Evolutionary conservation across 345 rosid genomes (phyloP).

Genomic region (Euphorbia tirucalli): DNA sequence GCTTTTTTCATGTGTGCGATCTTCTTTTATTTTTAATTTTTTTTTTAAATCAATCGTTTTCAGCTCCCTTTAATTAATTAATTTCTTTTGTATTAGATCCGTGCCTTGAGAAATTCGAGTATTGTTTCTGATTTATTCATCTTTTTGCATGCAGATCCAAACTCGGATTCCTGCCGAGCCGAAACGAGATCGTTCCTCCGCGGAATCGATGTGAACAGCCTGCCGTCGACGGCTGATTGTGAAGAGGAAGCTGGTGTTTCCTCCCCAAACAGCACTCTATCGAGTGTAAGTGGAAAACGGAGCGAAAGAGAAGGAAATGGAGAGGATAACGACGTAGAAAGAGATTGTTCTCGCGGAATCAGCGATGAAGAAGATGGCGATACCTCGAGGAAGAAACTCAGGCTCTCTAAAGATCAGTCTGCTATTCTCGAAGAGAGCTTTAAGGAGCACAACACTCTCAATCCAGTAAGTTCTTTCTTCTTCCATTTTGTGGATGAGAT

Average conservation of each 20-base stretch:
- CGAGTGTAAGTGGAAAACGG: slow-evolving; percentile 86
- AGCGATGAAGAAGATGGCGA: slow-evolving; percentile 96
- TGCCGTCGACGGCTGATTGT: slow-evolving; percentile 64
- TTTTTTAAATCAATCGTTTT: slow-evolving; percentile 15
- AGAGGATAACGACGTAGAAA: slow-evolving; percentile 59
- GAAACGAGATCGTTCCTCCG: slow-evolving; percentile 56
- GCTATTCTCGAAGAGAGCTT: slow-evolving; percentile 92
- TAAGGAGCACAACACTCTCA: slow-evolving; percentile 91
- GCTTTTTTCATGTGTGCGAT: too few relatives aligned
- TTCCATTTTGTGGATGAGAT: background rate
- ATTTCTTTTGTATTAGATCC: slow-evolving; percentile 12
- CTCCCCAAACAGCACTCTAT: slow-evolving; percentile 91
- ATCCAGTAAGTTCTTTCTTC: slow-evolving; percentile 56
- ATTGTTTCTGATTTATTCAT: background rate
- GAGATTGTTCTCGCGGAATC: slow-evolving; percentile 67
- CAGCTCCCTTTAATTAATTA: background rate
- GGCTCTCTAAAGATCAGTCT: slow-evolving; percentile 92
- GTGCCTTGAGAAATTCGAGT: background rate
- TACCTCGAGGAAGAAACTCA: slow-evolving; percentile 82
- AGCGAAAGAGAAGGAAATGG: slow-evolving; percentile 77
- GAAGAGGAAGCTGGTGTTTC: slow-evolving; percentile 88
- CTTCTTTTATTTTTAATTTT: background rate
- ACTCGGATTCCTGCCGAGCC: slow-evolving; percentile 43
- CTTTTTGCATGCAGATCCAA: slow-evolving; percentile 68
- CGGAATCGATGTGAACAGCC: slow-evolving; percentile 87